These are phyloP conservation scores for Silene latifolia DNA, from an alignment of 148 eudicot genomes.

Conservation along the genomic window DNA sequence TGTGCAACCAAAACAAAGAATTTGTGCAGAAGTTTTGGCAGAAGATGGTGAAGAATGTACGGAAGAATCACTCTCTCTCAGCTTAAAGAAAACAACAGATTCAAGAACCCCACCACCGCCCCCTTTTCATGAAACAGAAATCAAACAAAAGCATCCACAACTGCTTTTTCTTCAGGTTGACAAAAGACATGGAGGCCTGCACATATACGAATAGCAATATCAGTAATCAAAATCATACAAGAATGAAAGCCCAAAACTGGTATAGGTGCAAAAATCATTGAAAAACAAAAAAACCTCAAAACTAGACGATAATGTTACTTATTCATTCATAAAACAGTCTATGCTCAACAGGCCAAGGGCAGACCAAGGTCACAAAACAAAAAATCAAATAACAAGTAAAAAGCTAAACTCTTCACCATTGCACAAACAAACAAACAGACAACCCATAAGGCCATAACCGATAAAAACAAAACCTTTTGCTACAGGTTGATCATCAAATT, in stretches of 20 bases:
- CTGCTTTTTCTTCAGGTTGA: conserved; percentile 28
- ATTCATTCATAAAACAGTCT: not conserved
- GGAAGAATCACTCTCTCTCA: conserved; percentile 11
- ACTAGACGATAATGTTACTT: not conserved
- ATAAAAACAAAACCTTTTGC: not conserved
- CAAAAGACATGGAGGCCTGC: conserved; percentile 36
- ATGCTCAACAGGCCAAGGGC: not conserved
- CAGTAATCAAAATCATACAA: not conserved
- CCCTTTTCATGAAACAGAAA: conserved; percentile 27
- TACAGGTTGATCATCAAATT: not conserved
- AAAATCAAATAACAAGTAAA: too few relatives aligned
- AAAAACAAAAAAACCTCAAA: not conserved
- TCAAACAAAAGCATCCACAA: conserved; percentile 29
- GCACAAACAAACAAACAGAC: not conserved
- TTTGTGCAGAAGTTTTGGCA: not conserved
- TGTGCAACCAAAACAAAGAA: conserved; percentile 4
- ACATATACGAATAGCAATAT: not conserved
- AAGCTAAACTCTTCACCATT: not conserved
- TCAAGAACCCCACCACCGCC: conserved; percentile 26
- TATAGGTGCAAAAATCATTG: not conserved
- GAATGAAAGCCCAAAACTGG: not conserved
- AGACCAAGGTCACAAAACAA: not conserved
- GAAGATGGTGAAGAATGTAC: conserved; percentile 5
- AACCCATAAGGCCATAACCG: not conserved
- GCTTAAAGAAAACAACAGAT: not conserved